Percentiles rank a stretch among this genome's conserved stretches.
These are phyloP conservation scores for Cucumis sativus DNA, from an alignment of 306 rosid genomes.

Conservation along the genomic window DNA sequence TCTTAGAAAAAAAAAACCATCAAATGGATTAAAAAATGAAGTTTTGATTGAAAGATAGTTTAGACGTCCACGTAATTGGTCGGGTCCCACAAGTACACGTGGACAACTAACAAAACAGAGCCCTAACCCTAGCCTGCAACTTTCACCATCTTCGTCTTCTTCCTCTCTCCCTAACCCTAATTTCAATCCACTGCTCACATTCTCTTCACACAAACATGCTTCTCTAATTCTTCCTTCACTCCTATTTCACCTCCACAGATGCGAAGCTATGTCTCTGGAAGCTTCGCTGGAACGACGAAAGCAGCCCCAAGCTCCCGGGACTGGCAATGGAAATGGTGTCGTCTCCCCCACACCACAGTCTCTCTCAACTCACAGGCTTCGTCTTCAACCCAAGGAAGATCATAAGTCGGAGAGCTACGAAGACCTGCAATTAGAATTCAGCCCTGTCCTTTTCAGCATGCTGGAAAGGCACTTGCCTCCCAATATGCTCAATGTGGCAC, in stretches of 20 bases:
- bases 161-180: conserved; percentile 7
- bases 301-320: conserved; percentile 18
- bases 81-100: conserved; percentile 5
- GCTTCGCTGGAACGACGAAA: conserved; percentile 33
- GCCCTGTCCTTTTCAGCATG: conserved; percentile 62
- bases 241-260: conserved; percentile 1
- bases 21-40: no score
- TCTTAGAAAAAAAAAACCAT: no score
- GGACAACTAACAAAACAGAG: not conserved
- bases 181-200: conserved; percentile 1
- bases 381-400: conserved; percentile 38
- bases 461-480: conserved; percentile 72
- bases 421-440: conserved; percentile 56
- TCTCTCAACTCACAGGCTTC: conserved; percentile 26
- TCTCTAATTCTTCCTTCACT: not conserved
- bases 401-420: conserved; percentile 75
- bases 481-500: conserved; percentile 38
- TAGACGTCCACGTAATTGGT: not conserved
- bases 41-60: not conserved
- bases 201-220: not conserved
- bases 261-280: conserved; percentile 33
- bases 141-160: conserved; percentile 7
- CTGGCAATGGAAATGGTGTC: conserved; percentile 32
- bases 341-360: conserved; percentile 1
- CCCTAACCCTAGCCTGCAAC: conserved; percentile 16